phyloP scores from a whole-genome alignment of 805 yeast species.

The Zygosaccharomyces kombuchaensis region DNA sequence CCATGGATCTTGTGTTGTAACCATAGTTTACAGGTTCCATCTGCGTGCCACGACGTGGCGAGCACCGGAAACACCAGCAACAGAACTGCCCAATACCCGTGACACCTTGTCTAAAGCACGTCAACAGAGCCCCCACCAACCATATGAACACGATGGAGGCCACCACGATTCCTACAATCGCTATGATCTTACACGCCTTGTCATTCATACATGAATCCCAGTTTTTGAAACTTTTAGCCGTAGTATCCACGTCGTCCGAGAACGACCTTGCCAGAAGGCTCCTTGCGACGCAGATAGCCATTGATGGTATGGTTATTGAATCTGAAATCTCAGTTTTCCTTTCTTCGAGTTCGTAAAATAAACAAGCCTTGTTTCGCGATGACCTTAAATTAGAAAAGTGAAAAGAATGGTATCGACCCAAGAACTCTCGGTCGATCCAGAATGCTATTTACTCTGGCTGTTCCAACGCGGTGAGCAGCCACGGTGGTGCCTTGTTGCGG shows the following conservation, averaged over 20 bases:
- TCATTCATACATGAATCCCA: slow-evolving; percentile 85
- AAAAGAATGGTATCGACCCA: background rate
- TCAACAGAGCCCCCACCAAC: slow-evolving; percentile 50
- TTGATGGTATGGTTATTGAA: background rate
- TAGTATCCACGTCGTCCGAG: slow-evolving; percentile 27
- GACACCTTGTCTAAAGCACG: slow-evolving; percentile 57
- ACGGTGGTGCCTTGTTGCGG: slow-evolving; percentile 30
- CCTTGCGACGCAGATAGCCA: slow-evolving; percentile 11
- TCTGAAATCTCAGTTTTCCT: background rate
- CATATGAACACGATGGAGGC: slow-evolving; percentile 53
- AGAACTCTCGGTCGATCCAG: background rate
- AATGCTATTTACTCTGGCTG: slow-evolving; percentile 1
- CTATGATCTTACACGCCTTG: slow-evolving; percentile 67
- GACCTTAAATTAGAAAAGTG: slow-evolving; percentile 1
- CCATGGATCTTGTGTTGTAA: slow-evolving; percentile 8
- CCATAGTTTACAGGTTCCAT: slow-evolving; percentile 15
- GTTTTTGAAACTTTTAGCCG: slow-evolving; percentile 47
- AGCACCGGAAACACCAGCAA: slow-evolving; percentile 47
- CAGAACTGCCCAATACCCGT: slow-evolving; percentile 46
- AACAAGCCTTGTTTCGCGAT: slow-evolving; percentile 4
- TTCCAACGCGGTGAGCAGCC: slow-evolving; percentile 29
- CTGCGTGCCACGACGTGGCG: slow-evolving; percentile 13
- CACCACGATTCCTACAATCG: slow-evolving; percentile 64
- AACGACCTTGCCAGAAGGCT: slow-evolving; percentile 17
- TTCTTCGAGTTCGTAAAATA: background rate